phyloP scores from a whole-genome alignment of 2,329 filamentous ascomycete species.

The Ilyonectria destructans region DNA sequence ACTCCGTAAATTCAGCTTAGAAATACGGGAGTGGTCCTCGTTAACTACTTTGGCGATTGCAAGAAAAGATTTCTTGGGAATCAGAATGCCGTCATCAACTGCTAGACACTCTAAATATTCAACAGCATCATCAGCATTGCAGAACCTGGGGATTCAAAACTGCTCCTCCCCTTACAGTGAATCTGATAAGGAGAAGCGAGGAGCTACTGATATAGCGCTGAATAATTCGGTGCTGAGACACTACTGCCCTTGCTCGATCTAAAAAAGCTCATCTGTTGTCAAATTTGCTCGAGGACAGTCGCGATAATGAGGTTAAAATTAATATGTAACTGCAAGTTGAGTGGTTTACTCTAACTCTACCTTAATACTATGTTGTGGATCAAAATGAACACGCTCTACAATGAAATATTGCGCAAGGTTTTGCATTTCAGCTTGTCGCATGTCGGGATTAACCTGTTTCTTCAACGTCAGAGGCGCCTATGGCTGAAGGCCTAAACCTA shows the following conservation, averaged over 20 bases:
- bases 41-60: constrained; percentile 69
- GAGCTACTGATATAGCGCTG: constrained; percentile 65
- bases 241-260: constrained; percentile 69
- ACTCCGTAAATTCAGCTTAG: constrained; percentile 61
- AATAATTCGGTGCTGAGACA: constrained; percentile 62
- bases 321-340: constrained; percentile 67
- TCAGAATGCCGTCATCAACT: constrained; percentile 66
- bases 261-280: constrained; percentile 66
- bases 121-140: constrained; percentile 64
- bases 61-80: constrained; percentile 66
- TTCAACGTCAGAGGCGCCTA: too few species aligned
- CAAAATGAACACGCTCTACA: constrained; percentile 69
- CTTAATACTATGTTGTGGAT: constrained; percentile 71
- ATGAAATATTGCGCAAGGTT: constrained; percentile 67
- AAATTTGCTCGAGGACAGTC: constrained; percentile 63
- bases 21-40: constrained; percentile 67
- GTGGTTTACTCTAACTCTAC: constrained; percentile 70
- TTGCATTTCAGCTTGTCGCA: too few species aligned
- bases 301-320: constrained; percentile 59
- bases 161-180: constrained; percentile 67
- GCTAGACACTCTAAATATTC: constrained; percentile 68
- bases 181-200: constrained; percentile 68
- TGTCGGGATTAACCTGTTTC: too few species aligned
- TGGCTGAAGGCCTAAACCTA: too few species aligned
- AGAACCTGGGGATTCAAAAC: constrained; percentile 70